Evolutionary conservation across 1,284 basidiomycete genomes (phyloP).

Genomic region (Ustilago bromivora): DNA sequence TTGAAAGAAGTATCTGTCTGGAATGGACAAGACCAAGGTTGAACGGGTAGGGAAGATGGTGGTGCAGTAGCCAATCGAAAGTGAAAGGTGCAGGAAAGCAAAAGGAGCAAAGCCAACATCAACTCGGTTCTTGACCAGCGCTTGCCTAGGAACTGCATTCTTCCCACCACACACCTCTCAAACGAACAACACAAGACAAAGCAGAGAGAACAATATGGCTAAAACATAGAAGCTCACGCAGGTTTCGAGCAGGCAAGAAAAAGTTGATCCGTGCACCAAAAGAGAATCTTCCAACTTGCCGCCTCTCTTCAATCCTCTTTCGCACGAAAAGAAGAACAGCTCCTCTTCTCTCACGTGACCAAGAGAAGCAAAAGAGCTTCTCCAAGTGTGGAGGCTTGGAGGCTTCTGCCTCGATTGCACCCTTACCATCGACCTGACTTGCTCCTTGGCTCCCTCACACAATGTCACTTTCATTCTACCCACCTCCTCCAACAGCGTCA

Average conservation of each 20-base stretch:
- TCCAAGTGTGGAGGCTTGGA: constrained; percentile 10
- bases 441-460: not conserved
- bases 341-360: constrained; percentile 4
- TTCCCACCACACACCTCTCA: not conserved
- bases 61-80: constrained; percentile 4
- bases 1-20: constrained; percentile 29
- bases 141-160: constrained; percentile 12
- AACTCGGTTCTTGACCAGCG: constrained; percentile 17
- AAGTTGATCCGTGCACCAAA: not conserved
- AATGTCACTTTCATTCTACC: constrained; percentile 33
- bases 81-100: constrained; percentile 17
- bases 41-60: constrained; percentile 17
- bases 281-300: not conserved
- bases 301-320: not conserved
- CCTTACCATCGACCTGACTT: constrained; percentile 6
- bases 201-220: not conserved
- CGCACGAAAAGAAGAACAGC: constrained; percentile 16
- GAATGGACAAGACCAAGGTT: constrained; percentile 11
- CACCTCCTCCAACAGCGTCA: constrained; percentile 3
- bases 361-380: too few relatives aligned
- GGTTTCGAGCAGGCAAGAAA: not conserved
- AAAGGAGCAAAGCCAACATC: constrained; percentile 25
- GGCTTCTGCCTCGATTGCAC: constrained; percentile 10
- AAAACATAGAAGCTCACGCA: not conserved
- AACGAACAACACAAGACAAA: not conserved